Conservation (phyloP, 2,329 filamentous ascomycete genomes). For the Diaporthe aspalathi region DNA sequence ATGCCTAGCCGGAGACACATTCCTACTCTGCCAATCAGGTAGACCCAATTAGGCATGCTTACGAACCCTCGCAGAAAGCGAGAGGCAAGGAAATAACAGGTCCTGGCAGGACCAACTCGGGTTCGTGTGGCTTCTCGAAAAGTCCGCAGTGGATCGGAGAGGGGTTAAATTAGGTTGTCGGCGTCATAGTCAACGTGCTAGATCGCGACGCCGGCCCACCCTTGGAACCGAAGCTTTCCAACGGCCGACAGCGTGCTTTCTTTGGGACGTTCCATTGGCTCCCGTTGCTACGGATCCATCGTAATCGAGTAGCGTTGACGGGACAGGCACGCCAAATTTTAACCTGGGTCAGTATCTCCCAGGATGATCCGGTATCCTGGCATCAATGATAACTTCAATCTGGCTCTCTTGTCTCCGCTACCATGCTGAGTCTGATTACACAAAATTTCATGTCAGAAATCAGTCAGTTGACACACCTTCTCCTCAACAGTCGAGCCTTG, state of each 20-base stretch:
- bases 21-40: constrained; percentile 2
- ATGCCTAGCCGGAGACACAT: not conserved
- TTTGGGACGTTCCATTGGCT: constrained; percentile 14
- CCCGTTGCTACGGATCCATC: constrained; percentile 1
- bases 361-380: not conserved
- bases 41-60: constrained; percentile 18
- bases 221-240: constrained; percentile 15
- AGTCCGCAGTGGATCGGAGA: not conserved
- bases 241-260: constrained; percentile 5
- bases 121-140: not conserved
- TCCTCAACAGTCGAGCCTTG: not conserved
- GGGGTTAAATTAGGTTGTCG: not conserved
- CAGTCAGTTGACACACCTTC: not conserved
- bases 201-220: constrained; percentile 10
- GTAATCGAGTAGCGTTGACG: not conserved
- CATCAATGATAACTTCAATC: not conserved
- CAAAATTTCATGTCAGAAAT: not conserved
- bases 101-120: not conserved
- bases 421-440: not conserved
- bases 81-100: not conserved
- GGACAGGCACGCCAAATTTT: not conserved
- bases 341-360: not conserved
- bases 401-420: not conserved
- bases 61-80: not conserved
- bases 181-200: constrained; percentile 14